Percentiles rank a stretch among this genome's conserved stretches.
phyloP scores from a whole-genome alignment of 352 stramenopile species.

The Pythium periplocum region DNA sequence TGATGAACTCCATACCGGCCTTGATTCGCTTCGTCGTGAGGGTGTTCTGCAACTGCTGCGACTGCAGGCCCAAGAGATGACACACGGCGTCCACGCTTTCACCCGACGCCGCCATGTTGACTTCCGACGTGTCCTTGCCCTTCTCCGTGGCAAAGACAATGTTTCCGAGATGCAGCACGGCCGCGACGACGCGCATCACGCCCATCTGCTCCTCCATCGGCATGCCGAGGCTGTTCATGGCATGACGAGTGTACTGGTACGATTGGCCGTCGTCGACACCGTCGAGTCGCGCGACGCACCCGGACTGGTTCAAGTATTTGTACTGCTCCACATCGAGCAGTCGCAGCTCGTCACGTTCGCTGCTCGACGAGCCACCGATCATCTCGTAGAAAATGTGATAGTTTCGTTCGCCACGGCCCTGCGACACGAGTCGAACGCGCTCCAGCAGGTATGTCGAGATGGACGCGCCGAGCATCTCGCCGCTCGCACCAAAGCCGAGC shows the following conservation, averaged over 20 bases:
- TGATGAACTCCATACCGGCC: constrained; percentile 73
- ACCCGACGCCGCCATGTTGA: constrained; percentile 42
- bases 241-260: constrained; percentile 61
- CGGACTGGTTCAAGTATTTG: constrained; percentile 82
- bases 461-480: constrained; percentile 74
- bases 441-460: constrained; percentile 95
- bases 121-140: constrained; percentile 58
- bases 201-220: constrained; percentile 62
- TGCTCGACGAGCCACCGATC: constrained; percentile 58
- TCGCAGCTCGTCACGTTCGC: constrained; percentile 42
- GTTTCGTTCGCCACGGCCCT: constrained; percentile 93
- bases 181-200: constrained; percentile 79
- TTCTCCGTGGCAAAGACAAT: constrained; percentile 69
- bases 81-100: constrained; percentile 81
- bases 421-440: constrained; percentile 92
- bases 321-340: constrained; percentile 54
- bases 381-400: constrained; percentile 99
- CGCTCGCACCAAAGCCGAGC: constrained; percentile 76
- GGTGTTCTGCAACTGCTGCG: constrained; percentile 49
- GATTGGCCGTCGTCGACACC: constrained; percentile 77
- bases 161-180: constrained; percentile 86
- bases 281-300: constrained; percentile 66
- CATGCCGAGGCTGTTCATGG: constrained; percentile 86
- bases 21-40: constrained; percentile 80
- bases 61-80: constrained; percentile 58